Base-by-base conservation (phyloP, 768 basidiomycete species). In the Termitomyces sp. region DNA sequence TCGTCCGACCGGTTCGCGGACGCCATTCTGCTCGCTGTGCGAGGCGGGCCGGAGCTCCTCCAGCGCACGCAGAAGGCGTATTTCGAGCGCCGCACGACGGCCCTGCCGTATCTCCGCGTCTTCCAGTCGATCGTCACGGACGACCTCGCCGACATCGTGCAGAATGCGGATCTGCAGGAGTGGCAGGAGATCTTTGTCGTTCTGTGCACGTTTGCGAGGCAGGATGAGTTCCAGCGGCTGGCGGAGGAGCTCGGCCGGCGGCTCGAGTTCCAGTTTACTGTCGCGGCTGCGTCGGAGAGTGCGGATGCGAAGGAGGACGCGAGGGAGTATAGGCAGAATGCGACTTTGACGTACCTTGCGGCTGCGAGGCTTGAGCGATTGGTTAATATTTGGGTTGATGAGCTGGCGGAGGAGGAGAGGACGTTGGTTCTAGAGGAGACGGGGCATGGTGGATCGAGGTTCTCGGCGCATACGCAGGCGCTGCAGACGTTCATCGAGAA, bases 111-210 rank as follows among this genome's bases (percentile, higher is more conserved):
- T 71, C 83, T 98, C 24, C 90, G 97, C 39, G 81, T 99, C 12
- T 92, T 95, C 83, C 93, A 98, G 68, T 91, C 88, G 13, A 90
- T 99, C 63, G 92, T 96, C 58, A 89, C 88, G 37, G 86, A 94
- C 65, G 97, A 98, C 66, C 83, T 98, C 8, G 80, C 83, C 20
- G 97, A 98, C 69, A 86, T 98, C 51, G 95, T 98, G 9, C 94
- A 97, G 70, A 97, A 98, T 65, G 96, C 95, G 24, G 94, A 98
- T 64, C 70, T 98, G 51, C 78, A 84, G 42, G 94, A 99, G 69
- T 98, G 96, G 96, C 85, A 88, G 58, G 96, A 97, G 71, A 92
- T 95, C 53, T 98, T 98, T 63, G 95, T 96, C 37, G 92, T 99
- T 13, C 70, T 98, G 10, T 98, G 95, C 75, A 98, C 96, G 0